Conservation (phyloP, 1,284 basidiomycete species). For the Tilletia horrida region DNA sequence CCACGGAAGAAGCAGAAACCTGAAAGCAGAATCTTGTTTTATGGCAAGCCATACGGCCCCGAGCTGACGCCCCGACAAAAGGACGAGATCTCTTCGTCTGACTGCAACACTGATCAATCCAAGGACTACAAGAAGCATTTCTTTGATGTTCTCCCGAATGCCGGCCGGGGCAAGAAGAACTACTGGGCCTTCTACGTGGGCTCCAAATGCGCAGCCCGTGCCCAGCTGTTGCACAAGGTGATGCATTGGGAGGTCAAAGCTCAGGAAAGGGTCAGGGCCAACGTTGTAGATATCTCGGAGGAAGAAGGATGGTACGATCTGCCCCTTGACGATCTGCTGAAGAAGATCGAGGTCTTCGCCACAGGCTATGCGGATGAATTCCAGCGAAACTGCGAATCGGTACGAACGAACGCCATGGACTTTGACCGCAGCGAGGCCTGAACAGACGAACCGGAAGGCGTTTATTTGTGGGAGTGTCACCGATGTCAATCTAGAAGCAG, state of each 20-base stretch:
- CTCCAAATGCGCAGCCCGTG: constrained; percentile 13
- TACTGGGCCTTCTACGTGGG: constrained; percentile 21
- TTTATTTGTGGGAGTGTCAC: no score
- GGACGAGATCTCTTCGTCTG: constrained; percentile 3
- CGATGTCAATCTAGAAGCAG: no score
- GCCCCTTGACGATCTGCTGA: not conserved
- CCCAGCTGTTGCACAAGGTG: constrained; percentile 4
- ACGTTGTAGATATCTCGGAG: not conserved
- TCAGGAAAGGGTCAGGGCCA: not conserved
- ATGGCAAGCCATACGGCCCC: constrained; percentile 7
- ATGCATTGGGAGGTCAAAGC: constrained; percentile 12
- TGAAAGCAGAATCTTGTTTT: constrained; percentile 1
- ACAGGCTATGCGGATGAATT: not conserved
- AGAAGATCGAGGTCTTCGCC: not conserved
- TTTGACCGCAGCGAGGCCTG: constrained; percentile 1
- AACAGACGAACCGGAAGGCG: no score
- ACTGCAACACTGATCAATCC: constrained; percentile 3
- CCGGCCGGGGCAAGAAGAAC: constrained; percentile 17
- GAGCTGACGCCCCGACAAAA: not conserved
- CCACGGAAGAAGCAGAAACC: constrained; percentile 6
- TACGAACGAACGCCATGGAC: constrained; percentile 4
- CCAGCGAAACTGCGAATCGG: not conserved
- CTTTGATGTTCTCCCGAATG: not conserved
- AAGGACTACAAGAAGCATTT: not conserved
- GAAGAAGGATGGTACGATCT: not conserved